These are phyloP conservation scores for Termitomyces sp. DNA, from an alignment of 768 basidiomycete species.

Conservation along the genomic window DNA sequence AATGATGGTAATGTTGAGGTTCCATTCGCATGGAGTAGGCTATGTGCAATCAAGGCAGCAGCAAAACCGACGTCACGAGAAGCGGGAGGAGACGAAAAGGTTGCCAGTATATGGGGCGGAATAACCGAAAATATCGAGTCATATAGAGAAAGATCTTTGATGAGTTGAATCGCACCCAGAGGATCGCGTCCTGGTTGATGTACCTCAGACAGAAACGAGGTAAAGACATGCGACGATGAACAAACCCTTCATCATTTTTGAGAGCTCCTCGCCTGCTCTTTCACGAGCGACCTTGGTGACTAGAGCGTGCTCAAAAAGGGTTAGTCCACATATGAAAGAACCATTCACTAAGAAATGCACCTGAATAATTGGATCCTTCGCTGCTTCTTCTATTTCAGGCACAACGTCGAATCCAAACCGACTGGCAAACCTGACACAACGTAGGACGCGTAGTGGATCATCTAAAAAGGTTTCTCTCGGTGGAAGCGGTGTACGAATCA, in stretches of 20 bases:
- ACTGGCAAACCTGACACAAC: slow-evolving; percentile 89
- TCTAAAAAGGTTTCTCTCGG: slow-evolving; percentile 88
- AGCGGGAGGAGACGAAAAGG: slow-evolving; percentile 42
- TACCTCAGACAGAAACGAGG: background rate
- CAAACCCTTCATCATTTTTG: slow-evolving; percentile 92
- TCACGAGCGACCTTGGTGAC: slow-evolving; percentile 84
- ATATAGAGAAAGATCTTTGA: slow-evolving; percentile 71
- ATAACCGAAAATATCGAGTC: slow-evolving; percentile 57
- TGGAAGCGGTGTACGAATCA: slow-evolving; percentile 85
- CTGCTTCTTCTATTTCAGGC: slow-evolving; percentile 60
- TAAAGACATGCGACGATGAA: background rate
- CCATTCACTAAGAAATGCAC: slow-evolving; percentile 26
- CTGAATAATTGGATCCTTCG: slow-evolving; percentile 59
- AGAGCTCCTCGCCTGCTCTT: slow-evolving; percentile 86
- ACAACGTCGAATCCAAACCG: slow-evolving; percentile 83
- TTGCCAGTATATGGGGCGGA: slow-evolving; percentile 37
- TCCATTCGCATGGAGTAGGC: slow-evolving; percentile 33
- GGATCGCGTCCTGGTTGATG: slow-evolving; percentile 64
- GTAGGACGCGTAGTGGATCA: slow-evolving; percentile 89
- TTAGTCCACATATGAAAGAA: background rate
- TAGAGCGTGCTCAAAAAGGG: slow-evolving; percentile 53
- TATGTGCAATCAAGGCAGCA: slow-evolving; percentile 56
- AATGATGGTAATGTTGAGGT: slow-evolving; percentile 33
- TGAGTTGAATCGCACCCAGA: slow-evolving; percentile 67
- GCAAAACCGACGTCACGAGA: slow-evolving; percentile 43